phyloP scores from a whole-genome alignment of 768 basidiomycete genomes.

The Psilocybe cubensis region DNA sequence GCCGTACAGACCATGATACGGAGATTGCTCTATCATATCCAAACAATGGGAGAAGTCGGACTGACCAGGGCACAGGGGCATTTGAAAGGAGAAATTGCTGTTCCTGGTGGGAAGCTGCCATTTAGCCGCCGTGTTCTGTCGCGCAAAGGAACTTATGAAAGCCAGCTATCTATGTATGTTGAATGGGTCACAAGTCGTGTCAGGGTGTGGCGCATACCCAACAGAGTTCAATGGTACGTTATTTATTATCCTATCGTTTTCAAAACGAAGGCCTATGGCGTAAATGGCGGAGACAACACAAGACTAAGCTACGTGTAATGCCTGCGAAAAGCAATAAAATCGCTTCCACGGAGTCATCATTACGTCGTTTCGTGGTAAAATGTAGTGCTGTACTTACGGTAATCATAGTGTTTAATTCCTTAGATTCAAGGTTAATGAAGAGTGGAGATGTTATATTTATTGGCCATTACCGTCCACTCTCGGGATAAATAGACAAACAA shows the following conservation, averaged over 20 bases:
- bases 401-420: too few relatives aligned
- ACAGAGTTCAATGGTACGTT: not conserved
- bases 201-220: slow-evolving; percentile 1
- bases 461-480: too few relatives aligned
- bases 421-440: too few relatives aligned
- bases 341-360: too few relatives aligned
- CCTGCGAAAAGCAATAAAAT: too few relatives aligned
- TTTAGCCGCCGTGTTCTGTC: slow-evolving; percentile 74
- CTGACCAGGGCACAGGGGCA: not conserved
- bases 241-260: not conserved
- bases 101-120: slow-evolving; percentile 82
- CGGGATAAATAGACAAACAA: too few relatives aligned
- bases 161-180: not conserved
- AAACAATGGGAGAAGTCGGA: not conserved
- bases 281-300: too few relatives aligned
- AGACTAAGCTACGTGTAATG: too few relatives aligned
- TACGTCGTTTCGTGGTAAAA: too few relatives aligned
- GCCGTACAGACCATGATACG: slow-evolving; percentile 29
- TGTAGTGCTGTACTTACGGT: too few relatives aligned
- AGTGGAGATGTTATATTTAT: too few relatives aligned
- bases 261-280: not conserved
- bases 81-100: slow-evolving; percentile 45
- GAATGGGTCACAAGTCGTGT: not conserved
- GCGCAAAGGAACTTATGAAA: slow-evolving; percentile 59
- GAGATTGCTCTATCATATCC: not conserved